These are phyloP conservation scores for Clarireedia monteithiana DNA, from an alignment of 2,329 filamentous ascomycete species.

Conservation along the genomic window DNA sequence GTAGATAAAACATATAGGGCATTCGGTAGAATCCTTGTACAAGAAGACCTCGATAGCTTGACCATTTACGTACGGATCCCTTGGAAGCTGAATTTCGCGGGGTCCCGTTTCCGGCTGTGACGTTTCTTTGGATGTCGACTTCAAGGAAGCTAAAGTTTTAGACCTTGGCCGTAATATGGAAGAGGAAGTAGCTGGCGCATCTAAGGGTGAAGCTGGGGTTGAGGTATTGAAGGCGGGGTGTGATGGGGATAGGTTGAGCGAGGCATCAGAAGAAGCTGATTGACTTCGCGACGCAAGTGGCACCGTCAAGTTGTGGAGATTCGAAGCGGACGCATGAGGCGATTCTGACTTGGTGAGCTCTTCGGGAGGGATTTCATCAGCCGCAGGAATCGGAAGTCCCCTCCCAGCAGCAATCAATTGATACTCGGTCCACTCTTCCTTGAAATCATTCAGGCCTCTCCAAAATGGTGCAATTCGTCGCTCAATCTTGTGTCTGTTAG, in stretches of 20 bases:
- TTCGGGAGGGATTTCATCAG: slow-evolving; percentile 75
- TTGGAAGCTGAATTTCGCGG: slow-evolving; percentile 70
- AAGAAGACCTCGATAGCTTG: slow-evolving; percentile 86
- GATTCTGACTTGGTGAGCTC: slow-evolving; percentile 42
- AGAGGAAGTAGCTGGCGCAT: slow-evolving; percentile 36
- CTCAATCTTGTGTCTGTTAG: slow-evolving; percentile 61
- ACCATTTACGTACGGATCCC: slow-evolving; percentile 87
- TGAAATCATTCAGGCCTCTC: slow-evolving; percentile 86
- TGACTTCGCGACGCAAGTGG: slow-evolving; percentile 71
- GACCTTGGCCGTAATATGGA: slow-evolving; percentile 72
- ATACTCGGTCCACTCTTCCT: slow-evolving; percentile 83
- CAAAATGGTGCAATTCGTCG: slow-evolving; percentile 89
- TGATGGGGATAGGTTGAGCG: slow-evolving; percentile 48
- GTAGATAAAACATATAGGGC: slow-evolving; percentile 92
- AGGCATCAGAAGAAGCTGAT: slow-evolving; percentile 69
- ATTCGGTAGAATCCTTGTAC: slow-evolving; percentile 86
- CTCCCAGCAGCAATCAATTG: slow-evolving; percentile 89
- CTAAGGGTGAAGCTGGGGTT: slow-evolving; percentile 44
- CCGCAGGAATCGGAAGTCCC: slow-evolving; percentile 72
- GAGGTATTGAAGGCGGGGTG: slow-evolving; percentile 54
- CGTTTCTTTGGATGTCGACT: slow-evolving; percentile 62
- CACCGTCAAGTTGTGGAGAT: slow-evolving; percentile 66
- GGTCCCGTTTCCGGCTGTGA: slow-evolving; percentile 65
- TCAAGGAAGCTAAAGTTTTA: slow-evolving; percentile 81
- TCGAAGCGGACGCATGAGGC: slow-evolving; percentile 47